Evolutionary conservation across 768 basidiomycete species (phyloP), one percentile per base, ranked within the genome.

Genomic region (Leccinellum albellum): DNA sequence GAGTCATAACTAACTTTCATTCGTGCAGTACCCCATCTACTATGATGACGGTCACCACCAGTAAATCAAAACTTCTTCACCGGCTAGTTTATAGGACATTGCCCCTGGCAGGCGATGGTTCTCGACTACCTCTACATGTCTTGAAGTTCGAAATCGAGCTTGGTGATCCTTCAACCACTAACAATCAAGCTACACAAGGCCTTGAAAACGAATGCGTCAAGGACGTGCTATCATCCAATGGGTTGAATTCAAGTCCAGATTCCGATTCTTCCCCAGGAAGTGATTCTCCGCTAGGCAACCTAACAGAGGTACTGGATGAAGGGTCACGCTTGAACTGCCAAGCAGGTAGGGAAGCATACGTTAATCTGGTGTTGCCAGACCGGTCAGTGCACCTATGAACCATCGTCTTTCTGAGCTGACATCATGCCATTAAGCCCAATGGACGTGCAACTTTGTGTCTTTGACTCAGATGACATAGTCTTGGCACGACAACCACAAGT

Each of bases 361-460:
- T 84, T 32, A 77, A 84, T 64, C 46, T 86, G 20, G 73, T 85
- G 76, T 70, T 86, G 62, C 85, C 85, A 40, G 79, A 85, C 63
- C 77, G 83, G 85, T 83, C 50, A 56, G 64, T 63, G 20, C 31
- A 32, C 54, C n/a, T 7, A 21, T 45, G 40, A 35, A 37, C 33
- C n/a, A 9, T 37, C 42, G 21, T 23, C 29, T 50, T 32, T 15
- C 53, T 64, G 48, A 63, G 35, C 33, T 65, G 48, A 64, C 45
- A 32, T 45, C 44, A 45, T 51, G 33, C 23, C 8, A 29, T 50
- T 52, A 57, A 86, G 85, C 23, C 78, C 82, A 13, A 76, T 85
- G 75, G 86, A 88, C 64, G 63, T 86, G 32, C 82, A 77, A 29
- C 72, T 88, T 53, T 73, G 77, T 28, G 64, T 76, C 23, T 73